Evolutionary conservation across 2,329 filamentous ascomycete genomes (phyloP), one percentile per base, ranked within the genome.

Genomic region (Zopfia rhizophila): DNA sequence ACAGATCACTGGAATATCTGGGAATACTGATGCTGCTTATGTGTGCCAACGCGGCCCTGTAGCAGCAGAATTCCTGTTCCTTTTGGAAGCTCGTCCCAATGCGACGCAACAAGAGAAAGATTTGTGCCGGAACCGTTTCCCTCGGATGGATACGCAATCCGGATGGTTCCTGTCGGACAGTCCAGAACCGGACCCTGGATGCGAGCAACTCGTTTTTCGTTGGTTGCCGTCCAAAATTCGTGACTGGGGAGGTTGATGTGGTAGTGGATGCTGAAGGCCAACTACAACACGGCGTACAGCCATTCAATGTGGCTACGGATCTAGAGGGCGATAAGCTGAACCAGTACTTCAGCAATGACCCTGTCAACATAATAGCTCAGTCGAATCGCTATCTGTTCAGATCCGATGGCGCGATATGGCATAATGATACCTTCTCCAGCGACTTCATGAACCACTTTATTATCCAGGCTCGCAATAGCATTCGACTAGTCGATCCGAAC

Each of bases 401-500:
- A 3, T 22, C 7, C 16, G 2, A 3, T 3, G n/a, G 6, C 3
- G 1, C 17, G 0, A 53, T 24, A 2, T 82, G 75, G 75, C 82
- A 83, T 51, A 82, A 79, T 42, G 73, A 80, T 30, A 74, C 66
- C 0, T 59, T 72, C 1, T 63, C 78, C 0, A 56, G 54, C 0
- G 77, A 80, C 28, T 81, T 75, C 66, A 60, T 78, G 21, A 80
- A 76, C 35, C 76, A 82, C 22, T 69, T 84, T n/a, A 51, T 81
- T 0, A 57, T 58, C 1, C 28, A 66, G 1, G 17, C 39, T 0
- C 55, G 35, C 0, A 72, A 75, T 2, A 66, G 55, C 3, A 65
- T 61, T 1, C 35, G 52, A 0, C 13, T 78, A 0, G 21, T 83
- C 0, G 72, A 68, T 38, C 72, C 78, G 1, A 39, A 36, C 0